Evolutionary conservation across 2,329 filamentous ascomycete species (phyloP).

Genomic region (Aspergillus sp.): DNA sequence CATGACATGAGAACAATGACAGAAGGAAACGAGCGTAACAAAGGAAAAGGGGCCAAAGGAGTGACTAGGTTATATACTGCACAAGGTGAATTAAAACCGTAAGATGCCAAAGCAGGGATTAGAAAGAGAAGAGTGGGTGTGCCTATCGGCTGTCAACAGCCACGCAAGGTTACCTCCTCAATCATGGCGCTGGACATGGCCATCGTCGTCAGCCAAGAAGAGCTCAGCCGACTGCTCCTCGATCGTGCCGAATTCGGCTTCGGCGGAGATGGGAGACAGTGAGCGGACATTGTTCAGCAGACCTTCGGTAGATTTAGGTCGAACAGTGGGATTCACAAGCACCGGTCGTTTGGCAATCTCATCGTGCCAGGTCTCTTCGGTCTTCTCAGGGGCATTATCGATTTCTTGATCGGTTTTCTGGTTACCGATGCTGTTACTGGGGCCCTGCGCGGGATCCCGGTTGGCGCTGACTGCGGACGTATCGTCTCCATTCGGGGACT

Average conservation of each 20-base stretch:
- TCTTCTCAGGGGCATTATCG: constrained; percentile 12
- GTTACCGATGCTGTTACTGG: constrained; percentile 54
- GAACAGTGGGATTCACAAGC: constrained; percentile 60
- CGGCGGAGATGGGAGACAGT: constrained; percentile 32
- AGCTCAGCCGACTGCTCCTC: constrained; percentile 38
- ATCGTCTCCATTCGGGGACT: constrained; percentile 53
- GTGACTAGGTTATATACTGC: constrained; percentile 14
- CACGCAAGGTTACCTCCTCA: constrained; percentile 1
- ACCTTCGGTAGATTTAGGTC: constrained; percentile 62
- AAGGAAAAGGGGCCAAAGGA: constrained; percentile 11
- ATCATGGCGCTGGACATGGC: constrained; percentile 19
- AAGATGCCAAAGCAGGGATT: constrained; percentile 1
- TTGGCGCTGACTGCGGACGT: constrained; percentile 52
- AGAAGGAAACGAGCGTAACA: constrained; percentile 3
- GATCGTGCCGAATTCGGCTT: constrained; percentile 32
- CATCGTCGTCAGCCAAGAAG: constrained; percentile 56
- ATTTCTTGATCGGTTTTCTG: constrained; percentile 45
- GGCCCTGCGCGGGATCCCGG: constrained; percentile 45
- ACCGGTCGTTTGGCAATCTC: constrained; percentile 59
- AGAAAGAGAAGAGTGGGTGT: background rate
- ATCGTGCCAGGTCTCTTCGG: constrained; percentile 49
- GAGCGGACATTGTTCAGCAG: constrained; percentile 54
- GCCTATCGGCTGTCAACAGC: constrained; percentile 1
- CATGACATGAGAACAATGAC: constrained; percentile 6
- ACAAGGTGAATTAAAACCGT: constrained; percentile 8